Evolutionary conservation across 805 yeast species (phyloP), one percentile per base, ranked within the genome.

Genomic region (Spencermartinsiella europaea): DNA sequence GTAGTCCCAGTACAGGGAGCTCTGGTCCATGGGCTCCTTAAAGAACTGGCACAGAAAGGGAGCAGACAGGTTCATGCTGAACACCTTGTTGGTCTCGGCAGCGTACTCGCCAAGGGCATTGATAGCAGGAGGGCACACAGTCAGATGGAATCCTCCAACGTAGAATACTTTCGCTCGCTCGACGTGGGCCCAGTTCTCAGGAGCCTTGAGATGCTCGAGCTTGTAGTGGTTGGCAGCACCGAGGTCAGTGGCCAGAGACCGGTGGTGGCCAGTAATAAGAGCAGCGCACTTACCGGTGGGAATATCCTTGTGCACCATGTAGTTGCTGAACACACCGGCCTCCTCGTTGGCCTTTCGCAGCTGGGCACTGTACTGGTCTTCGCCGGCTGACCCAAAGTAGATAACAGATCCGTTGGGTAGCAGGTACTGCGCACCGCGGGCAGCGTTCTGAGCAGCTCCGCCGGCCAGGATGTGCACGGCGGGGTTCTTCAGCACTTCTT

Each of bases 281-380:
- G 96, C 98, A 46, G 97, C 99, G 75, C 99, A 93, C 68, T 91
- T 91, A 64, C 99, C 99, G 49, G 99, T 93, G 59, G 89, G 85
- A 56, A 76, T 66, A 48, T 75, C 79, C 40, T 56, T 44, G 66
- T 84, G 89, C 59, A 86, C 80, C 77, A 83, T 85, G 76, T 93
- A 93, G 55, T 80, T 76, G 47, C 96, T 83, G 64, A 77, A 73
- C 57, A 93, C 87, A 60, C 99, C 99, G 59, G 95, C 96, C 50
- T 79, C 71, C 46, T 76, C 72, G 72, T 93, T 93, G 68, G 96
- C 98, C 61, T 79, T 81, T 45, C 73, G 70, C 67, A 93, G 78
- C 67, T 81, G 79, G 51, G 83, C 88, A 49, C 93, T 81, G 70
- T 83, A 91, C 58, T 81, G 76, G 69, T 93, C 99, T 58, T 85